A percentile compares a stretch with the other conserved stretches of the same genome.
Evolutionary conservation across 2,329 filamentous ascomycete species (phyloP).

Genomic region (Aspergillus fructus): DNA sequence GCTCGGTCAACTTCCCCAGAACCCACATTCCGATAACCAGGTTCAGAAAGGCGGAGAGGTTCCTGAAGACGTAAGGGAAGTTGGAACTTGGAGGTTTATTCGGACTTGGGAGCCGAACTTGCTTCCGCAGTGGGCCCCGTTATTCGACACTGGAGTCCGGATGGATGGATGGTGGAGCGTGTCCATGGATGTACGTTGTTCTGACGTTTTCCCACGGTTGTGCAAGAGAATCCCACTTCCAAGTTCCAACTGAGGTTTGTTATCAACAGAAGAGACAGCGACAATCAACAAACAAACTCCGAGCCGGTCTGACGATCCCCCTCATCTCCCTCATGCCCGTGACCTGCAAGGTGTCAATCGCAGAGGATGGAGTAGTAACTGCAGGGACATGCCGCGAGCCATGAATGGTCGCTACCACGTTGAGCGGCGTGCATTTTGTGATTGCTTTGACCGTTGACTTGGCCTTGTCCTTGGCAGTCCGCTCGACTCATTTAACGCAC

Average conservation of each 20-base stretch:
- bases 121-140: background rate
- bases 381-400: background rate
- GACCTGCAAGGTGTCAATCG: background rate
- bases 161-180: constrained; percentile 2
- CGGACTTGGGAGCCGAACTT: no score
- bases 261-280: background rate
- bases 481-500: background rate
- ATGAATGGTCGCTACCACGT: background rate
- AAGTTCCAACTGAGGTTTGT: no score
- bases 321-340: background rate
- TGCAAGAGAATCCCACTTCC: no score
- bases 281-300: no score
- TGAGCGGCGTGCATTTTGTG: background rate
- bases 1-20: background rate
- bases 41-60: background rate
- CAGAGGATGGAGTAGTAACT: no score
- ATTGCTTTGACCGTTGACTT: no score
- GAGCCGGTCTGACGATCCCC: background rate
- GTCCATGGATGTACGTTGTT: background rate
- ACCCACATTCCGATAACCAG: background rate
- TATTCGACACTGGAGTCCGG: background rate
- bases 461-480: background rate
- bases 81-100: no score
- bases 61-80: background rate
- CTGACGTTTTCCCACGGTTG: background rate